phyloP scores from a whole-genome alignment of 331 rosid species.

The Spiraea crenata region DNA sequence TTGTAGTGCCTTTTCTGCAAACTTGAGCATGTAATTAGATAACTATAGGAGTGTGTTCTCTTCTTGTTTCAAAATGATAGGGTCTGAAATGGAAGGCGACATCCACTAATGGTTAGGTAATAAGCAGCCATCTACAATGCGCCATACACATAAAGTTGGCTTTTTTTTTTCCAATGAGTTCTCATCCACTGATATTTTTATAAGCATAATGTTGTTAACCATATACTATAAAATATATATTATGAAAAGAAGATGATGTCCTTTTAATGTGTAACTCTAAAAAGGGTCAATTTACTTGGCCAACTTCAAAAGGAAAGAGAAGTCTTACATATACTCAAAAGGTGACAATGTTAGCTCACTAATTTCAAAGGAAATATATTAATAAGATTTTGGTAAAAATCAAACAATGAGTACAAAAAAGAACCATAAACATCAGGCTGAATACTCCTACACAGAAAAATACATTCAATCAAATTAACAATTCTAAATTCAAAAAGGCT shows the following conservation, averaged over 20 bases:
- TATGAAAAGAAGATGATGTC: background rate
- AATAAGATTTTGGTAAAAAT: too few relatives aligned
- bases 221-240: background rate
- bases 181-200: slow-evolving; percentile 7
- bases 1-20: too few relatives aligned
- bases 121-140: background rate
- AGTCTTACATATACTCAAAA: too few relatives aligned
- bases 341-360: too few relatives aligned
- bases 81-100: slow-evolving; percentile 12
- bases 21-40: too few relatives aligned
- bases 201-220: background rate
- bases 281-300: background rate
- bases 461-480: too few relatives aligned
- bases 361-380: too few relatives aligned
- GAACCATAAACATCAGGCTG: too few relatives aligned
- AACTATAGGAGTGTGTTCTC: too few relatives aligned
- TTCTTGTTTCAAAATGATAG: background rate
- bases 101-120: background rate
- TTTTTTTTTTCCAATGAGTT: slow-evolving; percentile 15
- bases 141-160: background rate
- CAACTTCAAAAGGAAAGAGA: background rate
- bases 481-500: too few relatives aligned
- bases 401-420: too few relatives aligned
- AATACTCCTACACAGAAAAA: too few relatives aligned
- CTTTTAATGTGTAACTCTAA: background rate